Evolutionary conservation across 73 alveolate species (phyloP).

Genomic region (Paramecium biaurelia): DNA sequence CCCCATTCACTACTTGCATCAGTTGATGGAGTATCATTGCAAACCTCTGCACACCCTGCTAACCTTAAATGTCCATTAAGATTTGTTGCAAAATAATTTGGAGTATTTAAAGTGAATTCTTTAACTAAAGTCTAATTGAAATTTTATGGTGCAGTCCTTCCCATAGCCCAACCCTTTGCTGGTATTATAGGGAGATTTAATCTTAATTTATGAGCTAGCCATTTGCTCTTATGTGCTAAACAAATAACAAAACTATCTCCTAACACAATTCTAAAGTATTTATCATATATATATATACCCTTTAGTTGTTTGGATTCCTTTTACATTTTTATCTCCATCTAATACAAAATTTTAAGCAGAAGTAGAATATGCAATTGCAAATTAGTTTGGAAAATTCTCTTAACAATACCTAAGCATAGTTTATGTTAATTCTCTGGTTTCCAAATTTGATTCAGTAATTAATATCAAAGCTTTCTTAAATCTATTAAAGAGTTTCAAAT

Average conservation of each 20-base stretch:
- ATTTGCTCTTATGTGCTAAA: not conserved
- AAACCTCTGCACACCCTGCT: slow-evolving; percentile 14
- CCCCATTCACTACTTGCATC: slow-evolving; percentile 44
- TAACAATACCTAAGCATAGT: not conserved
- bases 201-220: not conserved
- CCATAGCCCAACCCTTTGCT: slow-evolving; percentile 4
- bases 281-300: not conserved
- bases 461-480: not conserved
- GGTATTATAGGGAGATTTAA: not conserved
- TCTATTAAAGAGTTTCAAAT: not conserved
- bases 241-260: not conserved
- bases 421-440: not conserved
- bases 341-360: not conserved
- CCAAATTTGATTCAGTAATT: not conserved
- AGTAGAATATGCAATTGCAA: not conserved
- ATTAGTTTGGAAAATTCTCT: not conserved
- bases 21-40: not conserved
- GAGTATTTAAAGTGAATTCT: not conserved
- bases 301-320: not conserved
- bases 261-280: not conserved
- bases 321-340: not conserved
- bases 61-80: slow-evolving; percentile 7
- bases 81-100: not conserved
- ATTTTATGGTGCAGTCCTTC: not conserved
- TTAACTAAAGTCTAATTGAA: not conserved